A percentile compares a stretch with the other conserved stretches of the same genome.
Conservation (phyloP, 306 rosid species). For the Carpinus viminea region DNA sequence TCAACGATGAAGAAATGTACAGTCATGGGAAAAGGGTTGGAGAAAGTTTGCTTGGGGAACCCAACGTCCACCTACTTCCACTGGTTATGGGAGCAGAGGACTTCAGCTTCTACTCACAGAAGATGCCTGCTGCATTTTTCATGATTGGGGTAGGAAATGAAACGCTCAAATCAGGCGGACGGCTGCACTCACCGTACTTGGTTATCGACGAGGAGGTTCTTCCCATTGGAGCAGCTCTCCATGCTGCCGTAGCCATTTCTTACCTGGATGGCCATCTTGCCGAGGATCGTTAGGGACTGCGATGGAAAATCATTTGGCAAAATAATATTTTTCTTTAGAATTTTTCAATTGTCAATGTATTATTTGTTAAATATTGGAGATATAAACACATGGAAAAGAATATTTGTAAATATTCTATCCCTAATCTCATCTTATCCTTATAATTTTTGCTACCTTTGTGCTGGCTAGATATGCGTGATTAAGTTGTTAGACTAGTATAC, state of each 20-base stretch:
- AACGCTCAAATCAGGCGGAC: constrained; percentile 23
- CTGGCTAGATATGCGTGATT: too few relatives aligned
- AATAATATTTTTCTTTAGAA: neutral
- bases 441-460: too few relatives aligned
- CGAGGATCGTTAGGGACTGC: neutral
- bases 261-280: constrained; percentile 33
- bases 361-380: too few relatives aligned
- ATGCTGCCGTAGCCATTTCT: constrained; percentile 52
- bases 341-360: neutral
- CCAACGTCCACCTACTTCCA: constrained; percentile 41
- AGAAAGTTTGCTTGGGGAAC: constrained; percentile 42
- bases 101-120: constrained; percentile 51
- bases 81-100: constrained; percentile 50
- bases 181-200: constrained; percentile 47
- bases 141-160: constrained; percentile 40
- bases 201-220: constrained; percentile 49
- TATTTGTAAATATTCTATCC: too few relatives aligned
- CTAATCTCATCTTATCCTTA: too few relatives aligned
- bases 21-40: constrained; percentile 45
- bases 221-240: constrained; percentile 58
- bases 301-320: neutral
- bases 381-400: too few relatives aligned
- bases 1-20: constrained; percentile 45
- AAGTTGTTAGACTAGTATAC: too few relatives aligned
- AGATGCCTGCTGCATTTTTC: constrained; percentile 37